phyloP scores from a whole-genome alignment of 2,329 filamentous ascomycete genomes.

The Emmonsiellopsis sp. region DNA sequence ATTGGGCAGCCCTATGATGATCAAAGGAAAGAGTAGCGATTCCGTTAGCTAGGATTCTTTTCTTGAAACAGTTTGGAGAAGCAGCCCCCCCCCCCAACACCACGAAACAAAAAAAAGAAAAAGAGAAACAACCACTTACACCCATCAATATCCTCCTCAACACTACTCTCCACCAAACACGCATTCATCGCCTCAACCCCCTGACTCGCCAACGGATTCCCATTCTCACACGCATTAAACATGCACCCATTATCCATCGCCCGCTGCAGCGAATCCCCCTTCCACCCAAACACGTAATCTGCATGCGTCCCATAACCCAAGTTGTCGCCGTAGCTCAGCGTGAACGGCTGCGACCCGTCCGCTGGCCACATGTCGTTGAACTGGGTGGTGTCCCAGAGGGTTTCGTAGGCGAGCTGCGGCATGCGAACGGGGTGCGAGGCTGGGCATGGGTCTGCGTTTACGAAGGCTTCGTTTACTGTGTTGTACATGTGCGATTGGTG shows the following conservation, averaged over 20 bases:
- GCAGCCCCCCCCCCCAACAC: no score
- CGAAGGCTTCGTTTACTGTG: conserved; percentile 14
- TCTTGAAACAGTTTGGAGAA: no score
- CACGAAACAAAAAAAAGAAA: no score
- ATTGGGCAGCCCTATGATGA: no score
- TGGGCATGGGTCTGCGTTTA: conserved; percentile 17
- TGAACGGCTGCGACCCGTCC: not conserved
- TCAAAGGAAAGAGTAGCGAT: no score
- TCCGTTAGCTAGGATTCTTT: no score
- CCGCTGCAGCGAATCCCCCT: not conserved
- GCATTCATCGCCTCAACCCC: no score
- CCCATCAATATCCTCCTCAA: no score
- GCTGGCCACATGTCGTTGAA: not conserved
- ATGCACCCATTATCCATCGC: not conserved
- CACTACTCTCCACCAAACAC: no score
- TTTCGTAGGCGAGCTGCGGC: conserved; percentile 51
- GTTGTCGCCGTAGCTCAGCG: not conserved
- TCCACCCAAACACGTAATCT: not conserved
- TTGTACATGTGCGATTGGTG: conserved; percentile 24
- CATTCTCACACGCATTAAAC: no score
- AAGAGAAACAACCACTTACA: no score
- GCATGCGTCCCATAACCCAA: not conserved
- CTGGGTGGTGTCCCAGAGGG: conserved; percentile 37
- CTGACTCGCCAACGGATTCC: no score
- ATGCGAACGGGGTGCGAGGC: conserved; percentile 42